phyloP scores from a whole-genome alignment of 176 grass and related monocot genomes.

The Melocanna baccifera region DNA sequence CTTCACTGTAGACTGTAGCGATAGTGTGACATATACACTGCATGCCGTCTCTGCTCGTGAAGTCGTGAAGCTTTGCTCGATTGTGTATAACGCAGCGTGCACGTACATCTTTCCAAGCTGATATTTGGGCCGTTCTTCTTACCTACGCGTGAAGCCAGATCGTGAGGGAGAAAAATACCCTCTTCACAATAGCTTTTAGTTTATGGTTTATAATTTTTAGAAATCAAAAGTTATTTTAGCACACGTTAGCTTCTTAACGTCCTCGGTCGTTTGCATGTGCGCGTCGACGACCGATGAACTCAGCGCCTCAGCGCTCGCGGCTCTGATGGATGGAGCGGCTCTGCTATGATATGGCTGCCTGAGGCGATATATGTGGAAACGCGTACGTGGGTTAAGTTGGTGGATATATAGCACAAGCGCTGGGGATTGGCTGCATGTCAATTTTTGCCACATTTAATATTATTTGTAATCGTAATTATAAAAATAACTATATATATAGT shows the following conservation, averaged over 20 bases:
- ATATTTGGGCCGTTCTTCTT: not conserved
- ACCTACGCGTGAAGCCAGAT: constrained; percentile 1
- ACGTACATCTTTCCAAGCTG: not conserved
- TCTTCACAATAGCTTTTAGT: too few relatives aligned
- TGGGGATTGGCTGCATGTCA: not conserved
- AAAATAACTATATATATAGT: too few relatives aligned
- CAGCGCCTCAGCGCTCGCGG: not conserved
- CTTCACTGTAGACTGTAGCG: too few relatives aligned
- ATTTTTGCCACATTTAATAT: too few relatives aligned
- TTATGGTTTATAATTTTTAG: too few relatives aligned
- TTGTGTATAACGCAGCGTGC: too few relatives aligned
- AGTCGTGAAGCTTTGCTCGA: not conserved
- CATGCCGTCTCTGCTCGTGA: too few relatives aligned
- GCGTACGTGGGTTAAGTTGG: not conserved
- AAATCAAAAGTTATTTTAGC: too few relatives aligned
- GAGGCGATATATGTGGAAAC: not conserved
- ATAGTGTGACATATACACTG: too few relatives aligned
- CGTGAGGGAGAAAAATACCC: not conserved
- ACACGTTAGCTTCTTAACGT: too few relatives aligned
- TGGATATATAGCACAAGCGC: not conserved
- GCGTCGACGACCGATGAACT: constrained; percentile 6
- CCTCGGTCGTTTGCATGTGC: constrained; percentile 34
- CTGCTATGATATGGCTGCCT: too few relatives aligned
- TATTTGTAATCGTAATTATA: too few relatives aligned
- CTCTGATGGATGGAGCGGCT: not conserved